Conservation (phyloP, 1,284 basidiomycete genomes). For the Sphaerobolus stellatus region DNA sequence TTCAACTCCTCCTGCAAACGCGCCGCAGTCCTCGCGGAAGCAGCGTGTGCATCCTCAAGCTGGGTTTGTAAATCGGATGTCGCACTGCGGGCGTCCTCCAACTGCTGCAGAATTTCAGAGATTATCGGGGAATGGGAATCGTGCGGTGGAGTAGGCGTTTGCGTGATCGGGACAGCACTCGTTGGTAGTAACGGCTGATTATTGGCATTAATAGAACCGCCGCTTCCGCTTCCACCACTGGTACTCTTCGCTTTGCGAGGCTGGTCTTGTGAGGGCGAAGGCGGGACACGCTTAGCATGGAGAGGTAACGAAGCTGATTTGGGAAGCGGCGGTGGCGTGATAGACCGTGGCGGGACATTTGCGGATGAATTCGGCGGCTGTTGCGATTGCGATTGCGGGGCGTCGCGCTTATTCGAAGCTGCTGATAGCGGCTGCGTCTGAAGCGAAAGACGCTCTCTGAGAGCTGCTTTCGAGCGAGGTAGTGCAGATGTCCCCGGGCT, state of each 20-base stretch:
- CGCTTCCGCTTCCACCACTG: background rate
- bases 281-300: slow-evolving; percentile 43
- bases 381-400: slow-evolving; percentile 7
- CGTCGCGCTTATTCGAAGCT: slow-evolving; percentile 7
- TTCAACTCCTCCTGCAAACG: slow-evolving; percentile 73
- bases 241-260: slow-evolving; percentile 7
- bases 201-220: no score
- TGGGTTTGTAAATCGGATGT: slow-evolving; percentile 77
- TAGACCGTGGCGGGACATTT: slow-evolving; percentile 46
- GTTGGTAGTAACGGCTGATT: slow-evolving; percentile 37
- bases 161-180: slow-evolving; percentile 35
- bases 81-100: slow-evolving; percentile 64
- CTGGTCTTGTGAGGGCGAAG: slow-evolving; percentile 34
- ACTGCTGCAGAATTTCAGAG: slow-evolving; percentile 74
- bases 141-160: slow-evolving; percentile 32
- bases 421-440: slow-evolving; percentile 1
- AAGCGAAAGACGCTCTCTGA: slow-evolving; percentile 8
- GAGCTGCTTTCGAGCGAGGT: slow-evolving; percentile 3
- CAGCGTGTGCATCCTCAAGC: slow-evolving; percentile 64
- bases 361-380: no score
- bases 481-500: background rate
- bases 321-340: slow-evolving; percentile 77
- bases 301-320: slow-evolving; percentile 76
- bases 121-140: slow-evolving; percentile 57
- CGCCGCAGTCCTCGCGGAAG: slow-evolving; percentile 61